Base-by-base conservation (phyloP, 345 rosid species). In the Cardamine resedifolia region DNA sequence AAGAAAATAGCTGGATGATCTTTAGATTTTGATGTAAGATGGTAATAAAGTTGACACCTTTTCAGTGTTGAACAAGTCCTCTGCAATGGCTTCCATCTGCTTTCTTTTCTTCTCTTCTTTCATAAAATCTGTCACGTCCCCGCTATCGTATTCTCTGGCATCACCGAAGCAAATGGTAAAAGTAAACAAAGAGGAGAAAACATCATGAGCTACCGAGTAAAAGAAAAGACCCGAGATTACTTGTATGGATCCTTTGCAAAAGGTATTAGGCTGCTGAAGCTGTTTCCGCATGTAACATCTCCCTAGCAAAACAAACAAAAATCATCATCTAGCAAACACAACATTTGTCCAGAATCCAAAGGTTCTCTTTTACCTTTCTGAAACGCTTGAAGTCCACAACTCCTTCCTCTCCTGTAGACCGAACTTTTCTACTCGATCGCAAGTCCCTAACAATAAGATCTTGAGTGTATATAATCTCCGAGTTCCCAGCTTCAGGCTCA, bases 11-110 rank as follows among this genome's bases (percentile, higher is more conserved):
- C n/a, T 28, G 33, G 5, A 23, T 57, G 53, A 48, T 64, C n/a
- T 64, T 24, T 18, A 64, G 19, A 45, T 19, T 45, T 49, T 24
- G 58, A 58, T 43, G 45, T 20, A 65, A 39, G 60, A 56, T 53
- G 65, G 23, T 64, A 3, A 26, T 58, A 49, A 58, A 61, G 47
- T 52, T 81, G 11, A 44, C 48, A 90, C 98, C 92, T 83, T 89
- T 71, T 85, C 89, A 75, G 61, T 78, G 76, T 84, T 81, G 58
- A 94, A 94, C 60, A 94, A 74, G 68, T 94, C 96, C 75, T 94
- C 98, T 26, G 95, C 96, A 71, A 86, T 64, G 57, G 98, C 95
- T 79, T 94, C 97, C 87, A 74, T 70, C 76, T 94, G 86, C 84
- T 88, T 91, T 74, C 91, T 85, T 75, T 75, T 91, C 76, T 84